phyloP scores from a whole-genome alignment of 2,329 filamentous ascomycete species.

The Graphiopsis chlorocephala region DNA sequence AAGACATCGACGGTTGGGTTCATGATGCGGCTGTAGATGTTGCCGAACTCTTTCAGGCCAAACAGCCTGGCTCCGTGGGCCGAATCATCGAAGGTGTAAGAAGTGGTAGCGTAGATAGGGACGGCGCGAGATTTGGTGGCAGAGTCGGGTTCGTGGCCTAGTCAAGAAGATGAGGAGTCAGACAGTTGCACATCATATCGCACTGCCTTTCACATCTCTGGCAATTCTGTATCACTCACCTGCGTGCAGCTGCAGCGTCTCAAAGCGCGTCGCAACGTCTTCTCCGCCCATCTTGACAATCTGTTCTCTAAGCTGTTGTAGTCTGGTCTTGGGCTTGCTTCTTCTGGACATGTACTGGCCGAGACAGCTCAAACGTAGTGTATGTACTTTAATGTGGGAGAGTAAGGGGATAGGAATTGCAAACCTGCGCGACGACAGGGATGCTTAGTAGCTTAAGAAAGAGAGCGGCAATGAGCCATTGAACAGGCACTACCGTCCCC shows the following conservation, averaged over 20 bases:
- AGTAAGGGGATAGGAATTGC: background rate
- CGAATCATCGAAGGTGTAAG: constrained; percentile 91
- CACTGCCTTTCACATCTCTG: constrained; percentile 32
- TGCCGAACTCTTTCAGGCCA: constrained; percentile 93
- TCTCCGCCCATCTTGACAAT: constrained; percentile 33
- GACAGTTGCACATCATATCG: background rate
- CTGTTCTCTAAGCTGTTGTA: constrained; percentile 29
- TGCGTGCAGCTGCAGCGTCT: constrained; percentile 52
- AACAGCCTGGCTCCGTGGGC: constrained; percentile 94
- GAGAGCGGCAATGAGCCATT: background rate
- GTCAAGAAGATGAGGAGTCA: constrained; percentile 5
- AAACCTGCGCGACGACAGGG: background rate
- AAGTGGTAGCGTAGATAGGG: constrained; percentile 92
- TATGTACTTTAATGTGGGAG: background rate
- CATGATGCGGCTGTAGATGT: constrained; percentile 96
- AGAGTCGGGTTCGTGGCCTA: constrained; percentile 75
- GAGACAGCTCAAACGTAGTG: background rate
- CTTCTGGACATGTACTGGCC: constrained; percentile 19
- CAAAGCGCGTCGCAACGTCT: constrained; percentile 44
- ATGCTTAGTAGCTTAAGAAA: background rate
- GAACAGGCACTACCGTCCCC: background rate
- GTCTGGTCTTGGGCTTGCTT: constrained; percentile 21
- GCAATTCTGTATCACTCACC: constrained; percentile 32
- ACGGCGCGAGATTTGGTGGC: constrained; percentile 85
- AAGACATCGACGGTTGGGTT: constrained; percentile 96